A percentile compares a stretch with the other conserved stretches of the same genome.
Evolutionary conservation across 106 monocot species (phyloP).

Genomic region (Dioscorea dumetorum): DNA sequence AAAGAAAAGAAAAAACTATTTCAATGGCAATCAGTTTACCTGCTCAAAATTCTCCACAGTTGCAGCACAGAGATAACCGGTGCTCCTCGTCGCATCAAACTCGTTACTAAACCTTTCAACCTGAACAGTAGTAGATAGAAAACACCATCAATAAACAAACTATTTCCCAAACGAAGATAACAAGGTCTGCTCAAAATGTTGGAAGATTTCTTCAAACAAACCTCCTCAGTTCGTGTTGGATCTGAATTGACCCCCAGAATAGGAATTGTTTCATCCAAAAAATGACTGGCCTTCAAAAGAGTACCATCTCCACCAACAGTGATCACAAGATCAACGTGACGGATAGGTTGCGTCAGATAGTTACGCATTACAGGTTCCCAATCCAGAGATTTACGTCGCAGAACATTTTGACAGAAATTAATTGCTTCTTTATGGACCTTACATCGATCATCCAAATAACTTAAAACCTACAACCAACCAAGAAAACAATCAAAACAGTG

Average conservation of each 20-base stretch:
- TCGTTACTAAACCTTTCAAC: conserved; percentile 65
- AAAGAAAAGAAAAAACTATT: too few relatives aligned
- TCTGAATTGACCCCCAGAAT: conserved; percentile 95
- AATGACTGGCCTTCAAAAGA: conserved; percentile 81
- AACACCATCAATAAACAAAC: background rate
- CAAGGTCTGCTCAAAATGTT: too few relatives aligned
- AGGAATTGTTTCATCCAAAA: conserved; percentile 60
- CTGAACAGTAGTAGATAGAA: conserved; percentile 22
- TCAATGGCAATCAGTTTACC: conserved; percentile 16
- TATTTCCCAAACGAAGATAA: background rate
- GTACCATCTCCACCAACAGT: conserved; percentile 96
- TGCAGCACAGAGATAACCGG: conserved; percentile 91
- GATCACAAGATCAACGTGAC: conserved; percentile 67
- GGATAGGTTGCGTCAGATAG: conserved; percentile 56
- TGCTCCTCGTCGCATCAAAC: conserved; percentile 91
- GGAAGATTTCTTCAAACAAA: background rate
- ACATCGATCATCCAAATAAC: conserved; percentile 77
- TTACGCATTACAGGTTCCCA: conserved; percentile 50
- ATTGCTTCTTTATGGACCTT: conserved; percentile 77
- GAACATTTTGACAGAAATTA: conserved; percentile 55
- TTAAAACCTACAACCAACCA: conserved; percentile 45
- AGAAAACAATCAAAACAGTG: background rate
- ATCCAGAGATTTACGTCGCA: conserved; percentile 48
- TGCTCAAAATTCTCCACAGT: conserved; percentile 73
- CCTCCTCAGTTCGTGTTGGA: conserved; percentile 79